Base-by-base conservation (phyloP, 306 rosid genomes). In the Trifolium pratense region DNA sequence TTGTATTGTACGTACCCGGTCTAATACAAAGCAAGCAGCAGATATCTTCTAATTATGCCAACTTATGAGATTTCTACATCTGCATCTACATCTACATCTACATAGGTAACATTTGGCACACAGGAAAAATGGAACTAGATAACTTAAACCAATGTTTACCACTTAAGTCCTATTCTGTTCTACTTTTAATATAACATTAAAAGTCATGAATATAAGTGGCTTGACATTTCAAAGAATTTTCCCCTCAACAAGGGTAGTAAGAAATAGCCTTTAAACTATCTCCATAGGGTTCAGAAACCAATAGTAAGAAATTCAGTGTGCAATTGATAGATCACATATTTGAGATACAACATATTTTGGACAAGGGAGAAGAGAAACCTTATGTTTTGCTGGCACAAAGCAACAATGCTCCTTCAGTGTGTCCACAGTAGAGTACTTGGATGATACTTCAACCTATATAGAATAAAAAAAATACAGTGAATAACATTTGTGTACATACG, bases 371-470 rank as follows among this genome's bases (percentile, higher is more conserved):
- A 80, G 15, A 77, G 9, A 75, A 71, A 86, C 98, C 98, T 93
- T 90, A 75, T 83, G 84, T 66, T 83, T 84, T 40, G 96, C 89
- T 13, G 97, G 96, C 52, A 91, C 17, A 64, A 93, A 88, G 68
- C 89, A 74, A 78, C 79, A 93, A 70, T 89, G 89, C 79, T 93
- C 97, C 84, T 86, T 91, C 66, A 93, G 78, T 8, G 98, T 88
- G 85, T 88, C 96, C 29, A 93, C 98, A 0, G 98, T 93, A 26
- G 98, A 89, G 82, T 93, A 93, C 70, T 93, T 93, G 14, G 96
- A 80, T 34, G 96, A 81, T 5, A 86, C 94, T 87, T 93, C 98
- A 63, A 93, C 87, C 98, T 93, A 89, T 75, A 80, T 73, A 21
- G 49, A 64, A 17, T 15, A 55, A 80, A 76, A 51, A 31, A n/a